Evolutionary conservation across 805 yeast species (phyloP).

Genomic region (Scheffersomyces coipomensis): DNA sequence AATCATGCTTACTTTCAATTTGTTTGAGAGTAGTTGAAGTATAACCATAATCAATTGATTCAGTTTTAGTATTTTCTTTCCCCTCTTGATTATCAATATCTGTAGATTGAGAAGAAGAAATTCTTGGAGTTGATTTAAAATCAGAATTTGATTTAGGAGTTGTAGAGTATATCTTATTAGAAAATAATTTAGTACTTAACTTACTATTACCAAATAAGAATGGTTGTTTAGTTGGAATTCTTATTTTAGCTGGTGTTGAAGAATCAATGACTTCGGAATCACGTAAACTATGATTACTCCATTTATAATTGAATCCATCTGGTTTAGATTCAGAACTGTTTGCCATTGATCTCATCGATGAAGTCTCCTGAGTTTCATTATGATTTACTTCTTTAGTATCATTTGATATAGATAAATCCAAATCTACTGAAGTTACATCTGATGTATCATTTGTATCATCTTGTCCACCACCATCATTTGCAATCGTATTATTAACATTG

Average conservation of each 20-base stretch:
- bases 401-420: neutral
- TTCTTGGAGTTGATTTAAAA: neutral
- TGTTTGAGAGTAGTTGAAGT: no score
- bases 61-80: neutral
- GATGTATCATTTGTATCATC: neutral
- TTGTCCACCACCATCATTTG: neutral
- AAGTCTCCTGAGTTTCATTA: neutral
- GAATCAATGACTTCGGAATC: no score
- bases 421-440: neutral
- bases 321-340: neutral
- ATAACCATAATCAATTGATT: neutral
- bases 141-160: neutral
- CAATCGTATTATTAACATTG: neutral
- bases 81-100: neutral
- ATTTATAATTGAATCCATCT: neutral
- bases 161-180: neutral
- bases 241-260: neutral
- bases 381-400: neutral
- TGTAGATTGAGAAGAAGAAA: neutral
- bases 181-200: neutral
- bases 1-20: neutral
- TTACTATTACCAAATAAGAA: neutral
- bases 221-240: neutral
- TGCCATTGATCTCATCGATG: neutral
- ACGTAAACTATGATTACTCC: neutral